These are phyloP conservation scores for Gynandropsis gynandra DNA, from an alignment of 345 rosid species.

Conservation along the genomic window DNA sequence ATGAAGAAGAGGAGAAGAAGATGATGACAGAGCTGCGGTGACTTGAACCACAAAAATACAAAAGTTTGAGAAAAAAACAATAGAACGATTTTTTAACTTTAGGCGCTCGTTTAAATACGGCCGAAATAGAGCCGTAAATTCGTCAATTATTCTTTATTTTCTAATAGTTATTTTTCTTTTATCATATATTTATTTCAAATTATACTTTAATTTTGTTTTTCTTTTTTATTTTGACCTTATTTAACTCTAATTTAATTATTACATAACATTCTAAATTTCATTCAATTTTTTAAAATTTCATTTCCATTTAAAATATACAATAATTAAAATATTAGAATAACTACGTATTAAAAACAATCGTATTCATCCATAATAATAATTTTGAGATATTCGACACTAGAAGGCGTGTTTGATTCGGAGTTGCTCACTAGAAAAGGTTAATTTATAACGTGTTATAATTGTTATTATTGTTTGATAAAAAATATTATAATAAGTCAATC, in stretches of 20 bases:
- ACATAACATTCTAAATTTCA: too few relatives aligned
- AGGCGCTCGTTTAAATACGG: constrained; percentile 27
- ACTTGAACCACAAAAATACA: constrained; percentile 40
- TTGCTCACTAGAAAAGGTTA: constrained; percentile 4
- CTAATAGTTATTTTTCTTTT: too few relatives aligned
- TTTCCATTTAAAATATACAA: too few relatives aligned
- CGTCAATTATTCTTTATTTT: too few relatives aligned
- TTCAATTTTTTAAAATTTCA: too few relatives aligned
- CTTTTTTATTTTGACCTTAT: too few relatives aligned
- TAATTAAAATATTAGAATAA: too few relatives aligned
- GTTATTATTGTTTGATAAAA: neutral
- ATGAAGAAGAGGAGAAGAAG: constrained; percentile 18
- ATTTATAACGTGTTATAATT: constrained; percentile 21
- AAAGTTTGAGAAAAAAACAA: constrained; percentile 4
- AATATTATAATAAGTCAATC: too few relatives aligned
- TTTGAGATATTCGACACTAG: constrained; percentile 16
- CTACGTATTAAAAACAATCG: too few relatives aligned
- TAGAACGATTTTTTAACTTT: constrained; percentile 13
- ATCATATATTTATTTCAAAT: too few relatives aligned
- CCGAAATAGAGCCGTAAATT: neutral
- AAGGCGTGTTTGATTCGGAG: constrained; percentile 23
- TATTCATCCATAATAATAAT: neutral
- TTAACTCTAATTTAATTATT: too few relatives aligned
- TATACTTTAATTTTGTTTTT: constrained; percentile 15
- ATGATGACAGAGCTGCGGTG: constrained; percentile 31